Evolutionary conservation across 106 monocot genomes (phyloP).

Genomic region (Amphibolis antarctica): DNA sequence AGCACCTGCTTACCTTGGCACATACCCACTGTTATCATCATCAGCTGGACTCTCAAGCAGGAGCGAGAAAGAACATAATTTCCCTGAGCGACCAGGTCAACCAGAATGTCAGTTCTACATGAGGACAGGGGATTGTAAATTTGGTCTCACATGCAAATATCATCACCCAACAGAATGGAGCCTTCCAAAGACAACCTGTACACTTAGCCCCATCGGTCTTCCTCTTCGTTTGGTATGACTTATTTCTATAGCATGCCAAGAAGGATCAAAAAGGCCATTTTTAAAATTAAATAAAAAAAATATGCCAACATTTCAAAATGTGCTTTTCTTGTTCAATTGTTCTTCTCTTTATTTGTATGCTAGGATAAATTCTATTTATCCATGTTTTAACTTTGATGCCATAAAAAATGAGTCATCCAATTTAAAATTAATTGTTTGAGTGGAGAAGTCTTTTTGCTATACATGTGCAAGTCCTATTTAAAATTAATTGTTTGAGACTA

Average conservation of each 20-base stretch:
- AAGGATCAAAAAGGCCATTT: neutral
- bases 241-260: neutral
- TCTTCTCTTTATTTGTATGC: too few species aligned
- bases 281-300: neutral
- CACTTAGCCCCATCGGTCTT: slow-evolving; percentile 73
- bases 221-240: slow-evolving; percentile 82
- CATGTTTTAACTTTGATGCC: too few species aligned
- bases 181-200: slow-evolving; percentile 44
- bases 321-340: too few species aligned
- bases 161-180: slow-evolving; percentile 78
- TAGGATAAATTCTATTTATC: too few species aligned
- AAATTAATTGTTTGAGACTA: too few species aligned
- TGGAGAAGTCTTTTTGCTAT: too few species aligned
- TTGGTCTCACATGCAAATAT: slow-evolving; percentile 71
- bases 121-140: slow-evolving; percentile 94
- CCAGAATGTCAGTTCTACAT: slow-evolving; percentile 78
- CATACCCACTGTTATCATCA: slow-evolving; percentile 31
- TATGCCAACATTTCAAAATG: too few species aligned
- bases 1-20: slow-evolving; percentile 40
- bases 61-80: slow-evolving; percentile 35
- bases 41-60: slow-evolving; percentile 33
- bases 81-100: slow-evolving; percentile 79
- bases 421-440: too few species aligned
- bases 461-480: too few species aligned
- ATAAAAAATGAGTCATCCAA: too few species aligned